Evolutionary conservation across 768 basidiomycete genomes (phyloP).

Genomic region (Kwoniella europaea): DNA sequence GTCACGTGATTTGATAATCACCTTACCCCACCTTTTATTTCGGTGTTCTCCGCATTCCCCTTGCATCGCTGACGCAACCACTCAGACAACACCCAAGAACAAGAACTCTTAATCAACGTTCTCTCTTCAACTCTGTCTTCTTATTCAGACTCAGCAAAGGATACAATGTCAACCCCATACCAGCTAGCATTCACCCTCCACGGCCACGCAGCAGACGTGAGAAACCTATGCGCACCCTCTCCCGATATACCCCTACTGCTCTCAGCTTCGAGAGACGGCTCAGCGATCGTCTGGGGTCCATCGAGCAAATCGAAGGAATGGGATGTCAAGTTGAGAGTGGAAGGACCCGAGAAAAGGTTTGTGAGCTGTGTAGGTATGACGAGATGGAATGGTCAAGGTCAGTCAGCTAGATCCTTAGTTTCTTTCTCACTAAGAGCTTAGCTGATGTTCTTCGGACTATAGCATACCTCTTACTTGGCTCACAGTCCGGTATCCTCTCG

Average conservation of each 20-base stretch:
- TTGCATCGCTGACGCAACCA: not conserved
- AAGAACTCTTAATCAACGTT: not conserved
- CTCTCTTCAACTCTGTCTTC: not conserved
- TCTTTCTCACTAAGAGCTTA: not conserved
- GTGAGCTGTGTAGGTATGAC: constrained; percentile 83
- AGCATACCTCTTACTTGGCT: constrained; percentile 87
- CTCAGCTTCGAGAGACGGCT: constrained; percentile 89
- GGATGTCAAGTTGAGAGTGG: constrained; percentile 60
- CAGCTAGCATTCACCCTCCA: constrained; percentile 72
- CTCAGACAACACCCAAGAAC: not conserved
- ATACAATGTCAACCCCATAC: constrained; percentile 30
- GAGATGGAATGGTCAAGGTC: constrained; percentile 63
- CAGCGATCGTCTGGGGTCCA: constrained; percentile 79
- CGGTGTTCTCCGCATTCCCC: not conserved
- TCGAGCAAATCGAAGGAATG: constrained; percentile 61
- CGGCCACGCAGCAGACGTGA: constrained; percentile 78
- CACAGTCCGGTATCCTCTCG: constrained; percentile 86
- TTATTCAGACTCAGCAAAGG: not conserved
- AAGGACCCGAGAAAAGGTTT: constrained; percentile 64
- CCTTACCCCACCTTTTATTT: not conserved
- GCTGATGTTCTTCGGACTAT: not conserved
- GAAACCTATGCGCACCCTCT: constrained; percentile 76
- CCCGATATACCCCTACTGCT: constrained; percentile 70
- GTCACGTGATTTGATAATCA: not conserved
- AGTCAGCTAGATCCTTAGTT: constrained; percentile 3